These are phyloP conservation scores for Leccinum incarnatum DNA, from an alignment of 768 basidiomycete species.

Conservation along the genomic window DNA sequence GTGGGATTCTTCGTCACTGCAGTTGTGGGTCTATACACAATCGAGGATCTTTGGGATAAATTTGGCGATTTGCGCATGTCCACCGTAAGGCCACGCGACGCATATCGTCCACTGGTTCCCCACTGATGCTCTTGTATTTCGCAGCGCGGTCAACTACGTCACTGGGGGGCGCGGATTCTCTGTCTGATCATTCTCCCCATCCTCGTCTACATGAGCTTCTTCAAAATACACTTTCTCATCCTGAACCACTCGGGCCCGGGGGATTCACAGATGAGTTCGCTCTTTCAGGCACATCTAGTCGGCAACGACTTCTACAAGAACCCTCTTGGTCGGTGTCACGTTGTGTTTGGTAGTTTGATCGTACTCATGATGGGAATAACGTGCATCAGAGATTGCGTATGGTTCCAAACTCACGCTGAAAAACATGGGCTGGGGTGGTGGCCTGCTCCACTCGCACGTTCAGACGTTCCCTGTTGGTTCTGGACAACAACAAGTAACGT, in stretches of 20 bases:
- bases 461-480: slow-evolving; percentile 93
- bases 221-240: slow-evolving; percentile 96
- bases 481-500: slow-evolving; percentile 93
- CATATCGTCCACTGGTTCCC: slow-evolving; percentile 2
- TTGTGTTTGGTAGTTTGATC: not conserved
- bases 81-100: slow-evolving; percentile 53
- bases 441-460: slow-evolving; percentile 94
- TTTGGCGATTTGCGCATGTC: slow-evolving; percentile 95
- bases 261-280: slow-evolving; percentile 97
- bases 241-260: slow-evolving; percentile 94
- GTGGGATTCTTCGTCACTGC: slow-evolving; percentile 95
- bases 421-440: slow-evolving; percentile 98
- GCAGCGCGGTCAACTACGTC: slow-evolving; percentile 82
- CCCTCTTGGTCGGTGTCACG: slow-evolving; percentile 64
- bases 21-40: slow-evolving; percentile 91
- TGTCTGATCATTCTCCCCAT: slow-evolving; percentile 90
- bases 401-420: slow-evolving; percentile 93
- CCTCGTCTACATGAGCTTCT: slow-evolving; percentile 88
- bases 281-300: slow-evolving; percentile 94
- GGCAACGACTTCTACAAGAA: slow-evolving; percentile 94
- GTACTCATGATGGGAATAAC: slow-evolving; percentile 1
- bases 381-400: slow-evolving; percentile 68
- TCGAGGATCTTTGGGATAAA: slow-evolving; percentile 98
- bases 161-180: slow-evolving; percentile 84
- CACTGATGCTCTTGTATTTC: slow-evolving; percentile 2